Evolutionary conservation across 2,329 filamentous ascomycete species (phyloP), one percentile per base, ranked within the genome.

Genomic region (Aureobasidium lini): DNA sequence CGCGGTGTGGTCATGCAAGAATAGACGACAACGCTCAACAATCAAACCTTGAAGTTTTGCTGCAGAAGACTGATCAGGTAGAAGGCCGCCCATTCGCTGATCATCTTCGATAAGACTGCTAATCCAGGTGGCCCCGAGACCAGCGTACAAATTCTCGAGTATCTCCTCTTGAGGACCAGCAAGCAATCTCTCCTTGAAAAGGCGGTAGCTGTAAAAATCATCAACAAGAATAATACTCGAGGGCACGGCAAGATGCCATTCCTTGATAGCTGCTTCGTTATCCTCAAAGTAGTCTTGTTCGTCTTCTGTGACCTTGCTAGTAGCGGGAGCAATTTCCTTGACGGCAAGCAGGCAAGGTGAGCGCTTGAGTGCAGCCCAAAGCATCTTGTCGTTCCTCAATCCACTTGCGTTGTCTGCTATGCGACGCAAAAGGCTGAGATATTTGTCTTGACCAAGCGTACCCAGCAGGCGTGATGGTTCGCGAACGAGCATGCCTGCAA

Each of bases 81-180:
- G 80, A 40, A 83, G 75, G 2, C 80, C 75, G 0, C 91, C 91
- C 66, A 94, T 85, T 31, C 82, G 83, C 18, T 90, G 80, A 60
- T 92, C 85, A 68, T 93, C 87, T 66, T 90, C 84, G 11, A 97
- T 88, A 16, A 93, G 81, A 59, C 81, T 83, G 63, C 89, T 90
- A 18, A 99, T 79, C 58, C 83, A 84, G 46, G 85, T 82, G 3
- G 90, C 87, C 1, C 94, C 94, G 3, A 99, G 84, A 7, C 85
- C 81, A 37, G 84, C 74, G 72, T 99, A 99, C 63, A 99, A 93
- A 1, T 82, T 81, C 70, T 99, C 94, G 1, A 99, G 77, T 0
- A 76, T 71, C 63, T 97, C 94, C 68, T 99, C 94, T 70, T 96
- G 89, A 0, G 94, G 95, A 0, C 92, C 91, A 62, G 88, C 91